Base-by-base conservation (phyloP, 1,139 yeast genomes). In the Candida smagusa region DNA sequence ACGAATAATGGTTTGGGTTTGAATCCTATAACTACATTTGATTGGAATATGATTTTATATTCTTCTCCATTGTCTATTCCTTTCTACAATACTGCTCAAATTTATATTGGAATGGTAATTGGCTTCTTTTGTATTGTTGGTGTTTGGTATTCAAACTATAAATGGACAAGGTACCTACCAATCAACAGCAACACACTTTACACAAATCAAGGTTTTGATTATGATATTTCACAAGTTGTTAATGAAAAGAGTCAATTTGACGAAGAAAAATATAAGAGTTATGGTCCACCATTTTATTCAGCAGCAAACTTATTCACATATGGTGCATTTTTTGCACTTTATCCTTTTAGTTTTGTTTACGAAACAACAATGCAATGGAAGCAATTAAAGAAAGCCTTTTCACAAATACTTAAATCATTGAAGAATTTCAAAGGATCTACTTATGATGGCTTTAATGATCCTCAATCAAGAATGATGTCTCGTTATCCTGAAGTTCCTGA, bases 201-300 rank as follows among this genome's bases (percentile, higher is more conserved):
- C 35, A 40, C 42, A 11, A 51, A 50, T 36, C 45, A 36, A 7
- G 54, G 55, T 1, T 36, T 35, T 9, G 29, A 27, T 5, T 50
- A 49, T 37, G 32, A 33, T 8, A 48, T 47, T 7, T 29, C 33
- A 5, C 9, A 25, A 2, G 36, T 50, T 7, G 30, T 50, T 7
- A 28, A 46, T 29, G 33, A 35, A 9, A 25, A 42, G 8, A 40
- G 41, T 13, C 31, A 37, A 23, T 46, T 50, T 27, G 49, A 44
- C 22, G 8, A 47, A 2, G 40, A 31, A n/a, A 48, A 49, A 33
- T 50, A 50, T 35, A 31, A 44, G 8, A 42, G 55, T 44, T n/a
- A 47, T 56, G 47, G 74, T 1, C 79, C 79, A 2, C 70, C 72
- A 33, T 66, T 54, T 43, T 65, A 63, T 39, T 47, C 66, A 2